A percentile compares a stretch with the other conserved stretches of the same genome.
These are phyloP conservation scores for Tolypocladium guangdongense DNA, from an alignment of 2,329 filamentous ascomycete genomes.

Conservation along the genomic window DNA sequence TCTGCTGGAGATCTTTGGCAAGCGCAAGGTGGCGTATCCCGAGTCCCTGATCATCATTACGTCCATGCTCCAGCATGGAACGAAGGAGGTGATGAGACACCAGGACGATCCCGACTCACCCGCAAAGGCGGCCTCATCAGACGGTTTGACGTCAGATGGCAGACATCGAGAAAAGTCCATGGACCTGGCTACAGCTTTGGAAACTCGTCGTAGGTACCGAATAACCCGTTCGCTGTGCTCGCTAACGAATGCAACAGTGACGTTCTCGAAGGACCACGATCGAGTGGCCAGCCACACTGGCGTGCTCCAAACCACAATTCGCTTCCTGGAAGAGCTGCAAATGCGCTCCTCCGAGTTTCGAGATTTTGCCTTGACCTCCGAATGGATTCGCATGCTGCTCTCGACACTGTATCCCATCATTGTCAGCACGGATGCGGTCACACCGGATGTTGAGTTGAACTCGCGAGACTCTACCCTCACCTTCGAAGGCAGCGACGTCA, in stretches of 20 bases:
- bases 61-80: conserved; percentile 75
- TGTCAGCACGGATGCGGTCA: conserved; percentile 75
- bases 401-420: conserved; percentile 77
- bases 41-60: conserved; percentile 73
- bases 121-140: conserved; percentile 7
- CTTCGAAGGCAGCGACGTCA: conserved; percentile 77
- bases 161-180: conserved; percentile 47
- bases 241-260: conserved; percentile 11
- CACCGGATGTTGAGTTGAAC: conserved; percentile 76
- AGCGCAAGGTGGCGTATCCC: conserved; percentile 57
- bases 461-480: conserved; percentile 70
- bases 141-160: conserved; percentile 6
- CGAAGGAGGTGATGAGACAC: conserved; percentile 58
- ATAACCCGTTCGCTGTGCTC: background rate
- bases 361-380: conserved; percentile 70
- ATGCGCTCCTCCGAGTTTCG: conserved; percentile 65
- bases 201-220: conserved; percentile 36
- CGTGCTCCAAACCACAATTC: conserved; percentile 64
- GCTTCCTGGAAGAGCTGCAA: conserved; percentile 72
- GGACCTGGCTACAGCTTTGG: conserved; percentile 51
- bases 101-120: conserved; percentile 51
- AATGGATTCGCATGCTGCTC: conserved; percentile 71
- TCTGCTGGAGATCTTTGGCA: conserved; percentile 63
- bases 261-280: conserved; percentile 29
- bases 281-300: conserved; percentile 41